Percentiles rank a stretch among this genome's conserved stretches.
Evolutionary conservation across 805 yeast genomes (phyloP).

Genomic region (Cyberlindnera suaveolens): DNA sequence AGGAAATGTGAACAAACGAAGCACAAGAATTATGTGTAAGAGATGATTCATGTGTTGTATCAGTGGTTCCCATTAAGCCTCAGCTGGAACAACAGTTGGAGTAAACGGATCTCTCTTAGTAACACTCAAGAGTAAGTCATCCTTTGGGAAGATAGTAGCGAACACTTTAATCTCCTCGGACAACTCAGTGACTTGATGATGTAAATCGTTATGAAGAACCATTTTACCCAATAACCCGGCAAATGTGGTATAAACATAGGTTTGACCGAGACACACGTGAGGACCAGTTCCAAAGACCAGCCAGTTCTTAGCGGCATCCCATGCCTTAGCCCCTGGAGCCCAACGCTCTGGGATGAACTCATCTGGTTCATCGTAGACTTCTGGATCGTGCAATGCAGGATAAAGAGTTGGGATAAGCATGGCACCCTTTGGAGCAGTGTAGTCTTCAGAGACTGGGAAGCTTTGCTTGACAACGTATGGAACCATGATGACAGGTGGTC

Average conservation of each 20-base stretch:
- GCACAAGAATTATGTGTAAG: too few species aligned
- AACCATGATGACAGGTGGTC: constrained; percentile 98
- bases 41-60: neutral
- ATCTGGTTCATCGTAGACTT: constrained; percentile 92
- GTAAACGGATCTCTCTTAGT: constrained; percentile 49
- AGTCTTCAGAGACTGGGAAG: constrained; percentile 76
- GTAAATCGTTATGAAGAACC: constrained; percentile 70
- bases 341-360: constrained; percentile 95
- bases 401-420: constrained; percentile 95
- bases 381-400: constrained; percentile 96
- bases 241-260: constrained; percentile 85
- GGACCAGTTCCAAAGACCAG: constrained; percentile 96
- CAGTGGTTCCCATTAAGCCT: constrained; percentile 1
- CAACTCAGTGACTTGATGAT: constrained; percentile 74
- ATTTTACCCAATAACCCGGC: constrained; percentile 90
- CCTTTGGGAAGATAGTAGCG: constrained; percentile 97
- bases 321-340: constrained; percentile 72
- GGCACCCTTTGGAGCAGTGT: constrained; percentile 93
- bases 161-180: constrained; percentile 93
- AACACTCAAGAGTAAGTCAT: constrained; percentile 81
- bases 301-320: constrained; percentile 83
- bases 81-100: constrained; percentile 10
- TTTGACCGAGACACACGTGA: constrained; percentile 93
- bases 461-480: constrained; percentile 88
- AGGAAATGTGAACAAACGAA: too few species aligned